phyloP scores from a whole-genome alignment of 345 rosid species.

The Pelargonium nanum region DNA sequence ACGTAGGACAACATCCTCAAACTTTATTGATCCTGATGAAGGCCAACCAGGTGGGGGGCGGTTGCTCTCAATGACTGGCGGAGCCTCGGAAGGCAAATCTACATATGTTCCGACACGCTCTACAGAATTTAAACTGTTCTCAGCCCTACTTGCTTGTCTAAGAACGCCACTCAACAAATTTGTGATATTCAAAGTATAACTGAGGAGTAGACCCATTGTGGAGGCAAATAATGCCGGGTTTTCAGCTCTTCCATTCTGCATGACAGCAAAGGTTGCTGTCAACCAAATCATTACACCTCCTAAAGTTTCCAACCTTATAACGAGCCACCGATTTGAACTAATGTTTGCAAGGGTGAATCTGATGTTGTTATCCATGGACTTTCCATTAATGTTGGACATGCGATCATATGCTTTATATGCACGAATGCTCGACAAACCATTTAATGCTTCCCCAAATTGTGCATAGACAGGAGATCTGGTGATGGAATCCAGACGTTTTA shows the following conservation, averaged over 20 bases:
- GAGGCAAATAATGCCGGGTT: constrained; percentile 66
- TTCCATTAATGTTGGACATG: constrained; percentile 67
- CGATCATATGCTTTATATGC: constrained; percentile 88
- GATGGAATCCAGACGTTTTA: constrained; percentile 82
- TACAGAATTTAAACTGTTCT: constrained; percentile 88
- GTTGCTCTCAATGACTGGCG: constrained; percentile 45
- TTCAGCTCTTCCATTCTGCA: constrained; percentile 55
- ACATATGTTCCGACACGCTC: constrained; percentile 84
- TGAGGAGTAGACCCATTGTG: constrained; percentile 89
- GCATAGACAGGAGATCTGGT: constrained; percentile 88
- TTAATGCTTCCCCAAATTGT: constrained; percentile 90
- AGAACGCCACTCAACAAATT: constrained; percentile 62
- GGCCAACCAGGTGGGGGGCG: constrained; percentile 86
- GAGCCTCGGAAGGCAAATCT: constrained; percentile 82
- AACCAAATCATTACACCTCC: constrained; percentile 96
- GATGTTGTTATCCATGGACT: constrained; percentile 82
- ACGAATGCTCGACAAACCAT: constrained; percentile 76
- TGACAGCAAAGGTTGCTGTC: constrained; percentile 78
- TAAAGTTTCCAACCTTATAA: constrained; percentile 66
- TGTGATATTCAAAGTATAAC: constrained; percentile 77
- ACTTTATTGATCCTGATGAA: constrained; percentile 59
- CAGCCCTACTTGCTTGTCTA: constrained; percentile 87
- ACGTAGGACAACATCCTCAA: constrained; percentile 73
- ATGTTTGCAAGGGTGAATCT: constrained; percentile 75
- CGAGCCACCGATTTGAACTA: constrained; percentile 82